Evolutionary conservation across 2,329 filamentous ascomycete genomes (phyloP).

Genomic region (Aspergillus fumigatus): DNA sequence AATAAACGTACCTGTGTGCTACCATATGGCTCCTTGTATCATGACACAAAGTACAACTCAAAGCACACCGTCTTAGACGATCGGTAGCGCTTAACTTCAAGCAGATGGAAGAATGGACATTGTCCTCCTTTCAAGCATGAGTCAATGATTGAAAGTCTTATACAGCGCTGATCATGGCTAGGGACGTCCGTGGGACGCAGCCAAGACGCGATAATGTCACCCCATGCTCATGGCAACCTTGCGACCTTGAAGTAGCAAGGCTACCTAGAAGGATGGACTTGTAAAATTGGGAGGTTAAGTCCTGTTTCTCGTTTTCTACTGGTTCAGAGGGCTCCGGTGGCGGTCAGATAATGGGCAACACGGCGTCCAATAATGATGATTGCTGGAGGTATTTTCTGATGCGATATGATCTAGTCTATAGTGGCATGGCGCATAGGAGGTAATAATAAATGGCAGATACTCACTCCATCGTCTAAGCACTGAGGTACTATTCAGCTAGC

Average conservation of each 20-base stretch:
- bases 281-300: neutral
- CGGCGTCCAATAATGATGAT: neutral
- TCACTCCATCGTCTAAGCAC: too few relatives aligned
- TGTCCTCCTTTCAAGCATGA: neutral
- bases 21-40: neutral
- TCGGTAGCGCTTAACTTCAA: neutral
- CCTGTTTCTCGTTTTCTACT: neutral
- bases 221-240: neutral
- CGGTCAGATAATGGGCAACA: neutral
- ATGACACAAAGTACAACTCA: neutral
- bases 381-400: neutral
- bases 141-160: neutral
- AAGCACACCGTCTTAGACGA: neutral
- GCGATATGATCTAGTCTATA: neutral
- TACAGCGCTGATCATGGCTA: neutral
- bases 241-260: neutral
- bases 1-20: neutral
- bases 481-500: neutral
- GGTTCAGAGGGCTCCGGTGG: neutral
- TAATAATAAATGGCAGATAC: neutral
- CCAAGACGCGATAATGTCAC: neutral
- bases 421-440: neutral
- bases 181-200: neutral
- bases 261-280: too few relatives aligned
- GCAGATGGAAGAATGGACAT: neutral